These are phyloP conservation scores for Saitozyma podzolica DNA, from an alignment of 768 basidiomycete genomes.

Conservation along the genomic window DNA sequence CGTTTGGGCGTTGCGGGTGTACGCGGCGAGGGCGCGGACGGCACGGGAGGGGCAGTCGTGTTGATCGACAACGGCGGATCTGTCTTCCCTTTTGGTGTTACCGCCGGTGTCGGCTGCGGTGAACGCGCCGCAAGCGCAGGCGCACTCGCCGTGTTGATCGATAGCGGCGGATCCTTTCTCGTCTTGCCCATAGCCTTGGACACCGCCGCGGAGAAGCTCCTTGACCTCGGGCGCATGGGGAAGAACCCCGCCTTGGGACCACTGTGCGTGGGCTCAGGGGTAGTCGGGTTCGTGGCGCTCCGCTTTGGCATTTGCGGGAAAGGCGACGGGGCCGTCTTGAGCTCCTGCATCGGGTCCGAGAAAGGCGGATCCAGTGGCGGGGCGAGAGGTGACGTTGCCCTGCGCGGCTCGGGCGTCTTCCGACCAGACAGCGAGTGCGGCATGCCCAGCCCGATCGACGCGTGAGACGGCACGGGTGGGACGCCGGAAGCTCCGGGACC, in stretches of 20 bases:
- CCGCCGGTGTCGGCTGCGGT: too few relatives aligned
- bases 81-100: neutral
- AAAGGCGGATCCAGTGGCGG: neutral
- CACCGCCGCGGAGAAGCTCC: slow-evolving; percentile 37
- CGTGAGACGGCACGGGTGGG: neutral
- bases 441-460: neutral
- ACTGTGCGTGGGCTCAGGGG: neutral
- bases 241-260: slow-evolving; percentile 20
- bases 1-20: neutral
- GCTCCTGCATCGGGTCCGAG: slow-evolving; percentile 1
- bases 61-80: slow-evolving; percentile 3
- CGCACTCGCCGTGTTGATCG: slow-evolving; percentile 27
- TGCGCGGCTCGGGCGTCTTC: too few relatives aligned
- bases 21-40: neutral
- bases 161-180: slow-evolving; percentile 19
- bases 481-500: neutral
- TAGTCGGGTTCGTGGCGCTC: slow-evolving; percentile 9
- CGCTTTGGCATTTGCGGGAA: slow-evolving; percentile 18
- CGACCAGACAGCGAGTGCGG: neutral
- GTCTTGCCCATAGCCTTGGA: slow-evolving; percentile 24
- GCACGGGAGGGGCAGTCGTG: slow-evolving; percentile 9
- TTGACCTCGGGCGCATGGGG: slow-evolving; percentile 26
- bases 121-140: slow-evolving; percentile 3
- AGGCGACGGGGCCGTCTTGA: slow-evolving; percentile 12
- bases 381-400: neutral